Evolutionary conservation across 1,284 basidiomycete genomes (phyloP).

Genomic region (Malassezia yamatoensis): DNA sequence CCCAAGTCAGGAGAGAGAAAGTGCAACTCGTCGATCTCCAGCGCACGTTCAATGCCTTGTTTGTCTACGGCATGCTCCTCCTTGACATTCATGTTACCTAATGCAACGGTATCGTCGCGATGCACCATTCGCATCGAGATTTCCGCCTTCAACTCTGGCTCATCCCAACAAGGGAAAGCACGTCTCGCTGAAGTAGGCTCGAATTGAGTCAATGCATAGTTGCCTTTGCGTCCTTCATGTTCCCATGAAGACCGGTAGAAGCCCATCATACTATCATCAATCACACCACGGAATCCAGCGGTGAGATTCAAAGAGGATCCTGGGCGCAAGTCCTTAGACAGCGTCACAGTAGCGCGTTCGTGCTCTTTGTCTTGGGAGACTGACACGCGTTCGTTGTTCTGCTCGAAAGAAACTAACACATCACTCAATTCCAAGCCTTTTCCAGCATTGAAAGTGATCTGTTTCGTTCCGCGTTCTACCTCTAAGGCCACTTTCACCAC

Average conservation of each 20-base stretch:
- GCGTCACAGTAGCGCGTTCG: slow-evolving; percentile 19
- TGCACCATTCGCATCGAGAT: slow-evolving; percentile 72
- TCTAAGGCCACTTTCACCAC: slow-evolving; percentile 67
- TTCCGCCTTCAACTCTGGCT: slow-evolving; percentile 85
- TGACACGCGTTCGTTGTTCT: slow-evolving; percentile 53
- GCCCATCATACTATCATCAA: slow-evolving; percentile 22
- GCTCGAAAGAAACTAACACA: slow-evolving; percentile 57
- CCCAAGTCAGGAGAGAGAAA: slow-evolving; percentile 54
- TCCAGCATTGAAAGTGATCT: slow-evolving; percentile 49
- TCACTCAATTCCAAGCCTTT: slow-evolving; percentile 59
- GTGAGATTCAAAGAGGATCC: slow-evolving; percentile 18
- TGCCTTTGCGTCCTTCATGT: slow-evolving; percentile 48
- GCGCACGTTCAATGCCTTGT: slow-evolving; percentile 13
- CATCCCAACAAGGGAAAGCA: slow-evolving; percentile 63
- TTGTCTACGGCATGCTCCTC: slow-evolving; percentile 1
- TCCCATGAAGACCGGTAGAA: slow-evolving; percentile 29
- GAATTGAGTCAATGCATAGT: slow-evolving; percentile 43
- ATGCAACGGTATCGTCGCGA: slow-evolving; percentile 55
- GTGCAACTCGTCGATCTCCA: slow-evolving; percentile 56
- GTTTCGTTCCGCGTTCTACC: slow-evolving; percentile 56
- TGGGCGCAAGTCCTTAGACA: slow-evolving; percentile 9
- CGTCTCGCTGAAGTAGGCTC: slow-evolving; percentile 71
- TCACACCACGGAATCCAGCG: slow-evolving; percentile 18
- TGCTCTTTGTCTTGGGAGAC: slow-evolving; percentile 48
- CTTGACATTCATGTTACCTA: slow-evolving; percentile 65